Evolutionary conservation across 2,329 filamentous ascomycete genomes (phyloP).

Genomic region (Colletotrichum phormii): DNA sequence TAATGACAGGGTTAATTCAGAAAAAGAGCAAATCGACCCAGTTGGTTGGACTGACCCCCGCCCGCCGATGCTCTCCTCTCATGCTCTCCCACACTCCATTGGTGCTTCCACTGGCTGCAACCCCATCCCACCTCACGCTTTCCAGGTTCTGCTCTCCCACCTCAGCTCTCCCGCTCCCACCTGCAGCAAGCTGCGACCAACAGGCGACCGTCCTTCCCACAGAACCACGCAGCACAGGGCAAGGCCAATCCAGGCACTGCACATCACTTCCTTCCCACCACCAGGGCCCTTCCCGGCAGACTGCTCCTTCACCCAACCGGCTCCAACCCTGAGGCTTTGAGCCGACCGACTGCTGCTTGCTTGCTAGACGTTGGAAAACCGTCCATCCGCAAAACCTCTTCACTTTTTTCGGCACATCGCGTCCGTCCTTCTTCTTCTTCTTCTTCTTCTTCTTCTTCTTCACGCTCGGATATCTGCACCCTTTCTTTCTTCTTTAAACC

Average conservation of each 20-base stretch:
- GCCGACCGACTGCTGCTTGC: background rate
- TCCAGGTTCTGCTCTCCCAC: background rate
- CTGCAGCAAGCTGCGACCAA: slow-evolving; percentile 15
- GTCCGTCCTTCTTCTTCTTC: slow-evolving; percentile 19
- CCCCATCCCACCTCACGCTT: background rate
- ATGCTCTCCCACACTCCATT: background rate
- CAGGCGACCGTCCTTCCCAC: slow-evolving; percentile 1
- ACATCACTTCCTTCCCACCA: slow-evolving; percentile 8
- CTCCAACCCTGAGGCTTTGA: slow-evolving; percentile 24
- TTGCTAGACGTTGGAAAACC: slow-evolving; percentile 13
- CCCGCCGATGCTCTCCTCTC: slow-evolving; percentile 13
- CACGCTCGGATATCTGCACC: slow-evolving; percentile 7
- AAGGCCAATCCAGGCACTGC: background rate
- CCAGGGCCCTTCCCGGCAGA: slow-evolving; percentile 32
- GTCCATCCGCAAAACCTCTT: slow-evolving; percentile 27
- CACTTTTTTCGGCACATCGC: slow-evolving; percentile 23
- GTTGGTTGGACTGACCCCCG: background rate
- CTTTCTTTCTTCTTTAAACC: background rate
- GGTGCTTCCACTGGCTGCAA: slow-evolving; percentile 4
- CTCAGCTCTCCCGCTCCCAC: background rate
- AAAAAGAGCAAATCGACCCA: slow-evolving; percentile 25
- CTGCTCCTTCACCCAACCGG: slow-evolving; percentile 23
- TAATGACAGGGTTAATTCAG: slow-evolving; percentile 10
- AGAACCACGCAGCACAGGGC: background rate
- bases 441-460: slow-evolving; percentile 27